Base-by-base conservation (phyloP, 495 filamentous ascomycete species). In the Lentithecium fluviatile region DNA sequence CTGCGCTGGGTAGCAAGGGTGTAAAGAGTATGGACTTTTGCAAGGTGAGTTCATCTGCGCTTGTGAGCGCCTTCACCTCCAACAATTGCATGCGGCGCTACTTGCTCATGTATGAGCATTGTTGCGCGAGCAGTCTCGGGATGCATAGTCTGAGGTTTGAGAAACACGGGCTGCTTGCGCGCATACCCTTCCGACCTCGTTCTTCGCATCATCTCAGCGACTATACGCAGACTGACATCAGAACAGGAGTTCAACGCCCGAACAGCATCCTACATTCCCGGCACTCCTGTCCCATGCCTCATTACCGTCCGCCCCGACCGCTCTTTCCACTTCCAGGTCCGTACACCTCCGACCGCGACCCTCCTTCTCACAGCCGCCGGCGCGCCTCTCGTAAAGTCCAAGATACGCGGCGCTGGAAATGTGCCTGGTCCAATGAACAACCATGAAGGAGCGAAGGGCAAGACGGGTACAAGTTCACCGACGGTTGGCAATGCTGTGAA, bases 21-120 rank as follows among this genome's bases (percentile, higher is more conserved):
- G 89, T 99, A 40, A 99, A 99, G 80, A 92, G 88, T 60, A 99
- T 99, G 88, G 95, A 99, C 76, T 97, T 97, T 73, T 97, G 94
- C 83, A 98, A 98, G 83, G 94, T 97, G 70, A 65, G 78, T 56
- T 46, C 51, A 32, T 32, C 29, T 32, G 29, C 29, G 29, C 29
- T 32, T 32, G 29, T 3, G 10, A 32, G 29, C 29, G 29, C 29
- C 4, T 32, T 3, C 29, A n/a, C 29, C 10, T 3, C 29, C 3
- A 32, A 32, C 3, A 10, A 32, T 10, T 3, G 29, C 29, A 32
- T 32, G 10, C 29, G 10, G 29, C 29, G 29, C 4, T 4, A 32
- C 29, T 4, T 3, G 10, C 10, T 32, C 4, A 32, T 32, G 29
- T 32, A 32, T 32, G 29, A 10, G 29, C 10, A 32, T 10, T 4